These are phyloP conservation scores for Cryptococcus sp. DNA, from an alignment of 1,284 basidiomycete species.

Conservation along the genomic window DNA sequence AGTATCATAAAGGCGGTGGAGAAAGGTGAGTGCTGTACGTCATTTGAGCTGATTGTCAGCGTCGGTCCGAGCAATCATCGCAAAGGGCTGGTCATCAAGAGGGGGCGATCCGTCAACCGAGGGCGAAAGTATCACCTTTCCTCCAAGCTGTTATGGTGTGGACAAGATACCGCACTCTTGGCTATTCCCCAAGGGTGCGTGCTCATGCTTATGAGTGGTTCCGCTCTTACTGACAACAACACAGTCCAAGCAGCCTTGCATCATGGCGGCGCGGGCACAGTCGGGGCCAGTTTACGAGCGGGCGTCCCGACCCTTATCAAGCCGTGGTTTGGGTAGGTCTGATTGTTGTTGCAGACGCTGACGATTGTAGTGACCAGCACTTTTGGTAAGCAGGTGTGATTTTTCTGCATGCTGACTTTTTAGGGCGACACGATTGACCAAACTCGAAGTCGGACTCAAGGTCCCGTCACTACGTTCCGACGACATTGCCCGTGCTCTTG, in stretches of 20 bases:
- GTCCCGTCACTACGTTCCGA: conserved; percentile 58
- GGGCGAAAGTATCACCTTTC: conserved; percentile 55
- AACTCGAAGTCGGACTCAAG: conserved; percentile 61
- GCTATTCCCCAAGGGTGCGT: conserved; percentile 70
- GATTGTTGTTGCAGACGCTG: neutral
- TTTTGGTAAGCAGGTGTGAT: conserved; percentile 26
- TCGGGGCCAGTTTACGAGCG: conserved; percentile 66
- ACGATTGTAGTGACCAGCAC: conserved; percentile 4
- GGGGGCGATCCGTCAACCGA: conserved; percentile 49
- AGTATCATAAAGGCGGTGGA: conserved; percentile 67
- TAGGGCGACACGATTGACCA: conserved; percentile 68
- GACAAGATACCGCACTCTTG: conserved; percentile 77
- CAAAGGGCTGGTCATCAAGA: conserved; percentile 74
- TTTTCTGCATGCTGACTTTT: conserved; percentile 61
- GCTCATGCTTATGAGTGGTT: neutral
- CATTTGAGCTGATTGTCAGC: conserved; percentile 45
- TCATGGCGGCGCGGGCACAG: conserved; percentile 73
- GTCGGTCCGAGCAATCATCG: conserved; percentile 69
- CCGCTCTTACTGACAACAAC: conserved; percentile 8
- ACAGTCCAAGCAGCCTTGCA: conserved; percentile 58
- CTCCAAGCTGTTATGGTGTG: conserved; percentile 53
- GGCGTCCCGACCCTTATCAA: conserved; percentile 75
- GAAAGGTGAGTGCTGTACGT: conserved; percentile 57
- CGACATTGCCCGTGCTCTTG: conserved; percentile 61
- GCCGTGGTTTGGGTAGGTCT: conserved; percentile 61